These are phyloP conservation scores for Backusella sp. DNA, from an alignment of 192 early-diverging fungal genomes.

Conservation along the genomic window DNA sequence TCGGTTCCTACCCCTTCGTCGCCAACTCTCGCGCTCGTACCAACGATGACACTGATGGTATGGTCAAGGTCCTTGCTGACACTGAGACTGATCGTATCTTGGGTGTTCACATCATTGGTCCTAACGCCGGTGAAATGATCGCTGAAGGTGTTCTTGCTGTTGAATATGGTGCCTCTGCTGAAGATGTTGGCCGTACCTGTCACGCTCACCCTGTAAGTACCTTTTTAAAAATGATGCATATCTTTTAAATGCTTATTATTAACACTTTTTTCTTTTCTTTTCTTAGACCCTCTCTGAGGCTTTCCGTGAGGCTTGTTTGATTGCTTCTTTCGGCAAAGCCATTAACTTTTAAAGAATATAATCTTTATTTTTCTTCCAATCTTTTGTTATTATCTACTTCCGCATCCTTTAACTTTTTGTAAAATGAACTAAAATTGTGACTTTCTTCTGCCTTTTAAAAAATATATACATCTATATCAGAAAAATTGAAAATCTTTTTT, in stretches of 20 bases:
- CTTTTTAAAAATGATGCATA: too few relatives aligned
- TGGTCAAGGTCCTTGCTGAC: conserved; percentile 96
- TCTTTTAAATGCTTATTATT: not conserved
- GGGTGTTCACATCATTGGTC: conserved; percentile 98
- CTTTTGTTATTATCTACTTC: not conserved
- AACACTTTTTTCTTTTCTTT: conserved; percentile 8
- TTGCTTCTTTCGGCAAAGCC: conserved; percentile 78
- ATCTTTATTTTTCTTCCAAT: not conserved
- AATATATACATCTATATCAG: not conserved
- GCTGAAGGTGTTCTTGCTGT: conserved; percentile 96
- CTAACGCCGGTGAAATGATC: conserved; percentile 99
- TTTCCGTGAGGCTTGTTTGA: conserved; percentile 97
- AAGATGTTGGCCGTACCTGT: conserved; percentile 97
- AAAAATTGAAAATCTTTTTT: not conserved
- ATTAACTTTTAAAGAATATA: conserved; percentile 64
- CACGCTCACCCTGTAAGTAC: conserved; percentile 84
- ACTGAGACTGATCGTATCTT: conserved; percentile 94
- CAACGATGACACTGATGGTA: conserved; percentile 90
- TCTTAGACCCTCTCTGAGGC: conserved; percentile 87
- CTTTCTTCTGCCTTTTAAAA: not conserved
- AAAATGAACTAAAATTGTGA: conserved; percentile 6
- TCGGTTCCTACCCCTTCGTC: conserved; percentile 92
- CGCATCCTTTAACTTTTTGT: not conserved
- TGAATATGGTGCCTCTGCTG: conserved; percentile 97
- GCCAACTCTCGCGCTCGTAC: conserved; percentile 99